phyloP scores from a whole-genome alignment of 2,329 filamentous ascomycete genomes.

The Cyclaneusma minus region DNA sequence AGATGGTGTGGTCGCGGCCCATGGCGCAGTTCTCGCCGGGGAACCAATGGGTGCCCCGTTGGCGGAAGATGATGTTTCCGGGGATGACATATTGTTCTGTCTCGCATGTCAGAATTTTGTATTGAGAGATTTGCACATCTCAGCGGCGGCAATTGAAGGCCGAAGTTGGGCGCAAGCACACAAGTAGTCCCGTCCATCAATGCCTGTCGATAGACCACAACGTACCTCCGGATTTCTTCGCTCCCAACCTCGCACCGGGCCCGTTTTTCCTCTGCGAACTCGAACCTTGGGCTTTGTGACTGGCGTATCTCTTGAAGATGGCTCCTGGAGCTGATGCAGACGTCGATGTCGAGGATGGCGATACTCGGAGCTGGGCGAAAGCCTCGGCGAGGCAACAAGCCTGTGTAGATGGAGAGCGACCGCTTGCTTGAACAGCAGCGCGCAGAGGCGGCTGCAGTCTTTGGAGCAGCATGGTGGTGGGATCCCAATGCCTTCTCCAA shows the following conservation, averaged over 20 bases:
- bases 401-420: conserved; percentile 8
- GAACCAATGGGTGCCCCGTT: conserved; percentile 88
- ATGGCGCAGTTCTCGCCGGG: conserved; percentile 91
- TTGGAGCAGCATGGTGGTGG: conserved; percentile 29
- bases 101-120: too few relatives aligned
- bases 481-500: too few relatives aligned
- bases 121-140: too few relatives aligned
- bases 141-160: too few relatives aligned
- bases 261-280: conserved; percentile 59
- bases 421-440: conserved; percentile 20
- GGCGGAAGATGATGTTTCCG: conserved; percentile 96
- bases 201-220: too few relatives aligned
- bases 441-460: conserved; percentile 28
- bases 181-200: too few relatives aligned
- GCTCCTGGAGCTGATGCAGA: conserved; percentile 6
- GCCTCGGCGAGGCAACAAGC: conserved; percentile 15
- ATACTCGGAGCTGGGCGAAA: conserved; percentile 13
- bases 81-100: conserved; percentile 83
- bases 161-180: too few relatives aligned
- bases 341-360: conserved; percentile 3
- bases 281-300: conserved; percentile 44
- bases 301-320: conserved; percentile 16
- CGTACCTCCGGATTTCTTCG: conserved; percentile 80
- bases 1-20: conserved; percentile 93
- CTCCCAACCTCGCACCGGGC: conserved; percentile 75